phyloP scores from a whole-genome alignment of 2,329 filamentous ascomycete species.

The Aspergillus clavatus region DNA sequence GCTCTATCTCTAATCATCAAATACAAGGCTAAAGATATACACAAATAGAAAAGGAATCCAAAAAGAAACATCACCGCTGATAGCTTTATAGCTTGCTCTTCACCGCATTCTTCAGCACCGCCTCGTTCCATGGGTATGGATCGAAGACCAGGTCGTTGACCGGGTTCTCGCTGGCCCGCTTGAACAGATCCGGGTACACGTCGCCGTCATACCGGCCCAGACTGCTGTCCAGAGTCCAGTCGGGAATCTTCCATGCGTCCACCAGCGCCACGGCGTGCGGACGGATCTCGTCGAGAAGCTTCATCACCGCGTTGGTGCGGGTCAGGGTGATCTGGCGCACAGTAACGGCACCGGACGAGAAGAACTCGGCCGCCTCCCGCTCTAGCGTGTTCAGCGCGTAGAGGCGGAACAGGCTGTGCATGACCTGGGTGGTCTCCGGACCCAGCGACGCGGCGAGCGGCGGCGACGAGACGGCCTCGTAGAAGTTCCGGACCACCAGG shows the following conservation, averaged over 20 bases:
- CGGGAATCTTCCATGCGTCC: constrained; percentile 70
- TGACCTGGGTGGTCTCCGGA: constrained; percentile 51
- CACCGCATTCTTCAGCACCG: constrained; percentile 53
- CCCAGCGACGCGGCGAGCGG: constrained; percentile 53
- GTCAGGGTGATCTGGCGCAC: constrained; percentile 68
- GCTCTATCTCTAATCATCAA: not conserved
- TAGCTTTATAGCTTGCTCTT: constrained; percentile 40
- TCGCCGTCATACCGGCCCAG: constrained; percentile 67
- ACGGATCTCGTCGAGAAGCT: constrained; percentile 64
- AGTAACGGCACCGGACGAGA: constrained; percentile 63
- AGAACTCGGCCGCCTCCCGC: constrained; percentile 67
- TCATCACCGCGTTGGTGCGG: constrained; percentile 63
- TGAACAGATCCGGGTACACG: constrained; percentile 74
- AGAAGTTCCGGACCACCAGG: constrained; percentile 74
- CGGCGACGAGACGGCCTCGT: constrained; percentile 59
- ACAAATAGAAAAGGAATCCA: not conserved
- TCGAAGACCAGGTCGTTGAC: constrained; percentile 68
- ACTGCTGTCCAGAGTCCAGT: constrained; percentile 71
- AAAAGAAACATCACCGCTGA: not conserved
- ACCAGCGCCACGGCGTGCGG: constrained; percentile 69
- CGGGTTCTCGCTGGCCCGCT: constrained; percentile 67
- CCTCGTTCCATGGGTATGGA: constrained; percentile 61
- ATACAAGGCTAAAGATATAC: not conserved
- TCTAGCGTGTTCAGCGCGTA: constrained; percentile 64
- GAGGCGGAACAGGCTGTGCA: constrained; percentile 64